Percentiles rank a stretch among this genome's conserved stretches.
phyloP scores from a whole-genome alignment of 2,329 filamentous ascomycete species.

The Achaetomium macrosporum region DNA sequence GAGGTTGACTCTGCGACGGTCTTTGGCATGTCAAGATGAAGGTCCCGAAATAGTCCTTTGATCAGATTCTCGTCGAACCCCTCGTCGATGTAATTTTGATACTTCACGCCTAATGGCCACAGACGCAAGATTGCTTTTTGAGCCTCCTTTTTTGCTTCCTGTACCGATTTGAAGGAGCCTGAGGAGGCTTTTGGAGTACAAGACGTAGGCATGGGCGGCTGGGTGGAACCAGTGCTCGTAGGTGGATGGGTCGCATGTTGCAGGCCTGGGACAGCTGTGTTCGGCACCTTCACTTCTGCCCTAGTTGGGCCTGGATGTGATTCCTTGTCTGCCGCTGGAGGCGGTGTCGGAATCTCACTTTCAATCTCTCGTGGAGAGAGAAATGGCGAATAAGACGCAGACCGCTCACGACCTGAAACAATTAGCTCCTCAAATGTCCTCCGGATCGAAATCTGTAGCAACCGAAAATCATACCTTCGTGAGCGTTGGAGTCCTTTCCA shows the following conservation, averaged over 20 bases:
- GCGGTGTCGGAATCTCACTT: conserved; percentile 14
- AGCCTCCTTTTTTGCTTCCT: conserved; percentile 51
- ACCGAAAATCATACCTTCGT: conserved; percentile 6
- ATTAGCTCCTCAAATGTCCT: neutral
- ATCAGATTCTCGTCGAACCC: conserved; percentile 62
- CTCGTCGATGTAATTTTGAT: conserved; percentile 66
- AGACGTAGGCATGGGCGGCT: neutral
- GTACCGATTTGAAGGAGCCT: conserved; percentile 27
- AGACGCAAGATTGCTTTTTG: conserved; percentile 62
- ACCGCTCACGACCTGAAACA: conserved; percentile 18
- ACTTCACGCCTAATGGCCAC: conserved; percentile 62
- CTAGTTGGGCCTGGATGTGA: neutral
- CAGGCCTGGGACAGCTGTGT: conserved; percentile 6
- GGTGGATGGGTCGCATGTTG: conserved; percentile 7
- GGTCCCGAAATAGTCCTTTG: conserved; percentile 58
- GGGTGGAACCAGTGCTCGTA: neutral
- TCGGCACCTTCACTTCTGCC: neutral
- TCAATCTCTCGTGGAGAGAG: conserved; percentile 22
- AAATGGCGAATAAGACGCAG: conserved; percentile 24
- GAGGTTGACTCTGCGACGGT: neutral
- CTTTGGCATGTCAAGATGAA: conserved; percentile 50
- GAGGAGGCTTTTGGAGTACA: neutral
- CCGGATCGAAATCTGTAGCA: neutral
- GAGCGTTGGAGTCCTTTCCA: neutral
- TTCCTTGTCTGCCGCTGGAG: conserved; percentile 2